Conservation (phyloP, 768 basidiomycete genomes). For the Butyriboletus loyo region DNA sequence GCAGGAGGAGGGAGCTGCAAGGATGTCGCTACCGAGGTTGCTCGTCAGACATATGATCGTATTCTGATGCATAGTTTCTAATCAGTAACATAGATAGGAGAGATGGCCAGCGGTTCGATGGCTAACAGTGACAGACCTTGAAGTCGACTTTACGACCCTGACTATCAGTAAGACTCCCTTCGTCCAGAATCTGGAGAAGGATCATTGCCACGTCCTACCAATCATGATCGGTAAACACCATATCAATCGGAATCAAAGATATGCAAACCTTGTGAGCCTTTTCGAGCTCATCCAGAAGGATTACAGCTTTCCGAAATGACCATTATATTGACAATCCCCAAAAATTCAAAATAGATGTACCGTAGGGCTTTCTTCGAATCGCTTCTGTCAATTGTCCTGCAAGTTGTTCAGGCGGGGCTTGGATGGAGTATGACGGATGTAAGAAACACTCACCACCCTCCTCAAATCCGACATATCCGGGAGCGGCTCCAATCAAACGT, state of each 20-base stretch:
- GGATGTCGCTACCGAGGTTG: slow-evolving; percentile 80
- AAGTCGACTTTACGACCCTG: slow-evolving; percentile 92
- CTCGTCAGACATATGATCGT: slow-evolving; percentile 90
- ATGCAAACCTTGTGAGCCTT: slow-evolving; percentile 73
- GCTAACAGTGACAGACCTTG: slow-evolving; percentile 45
- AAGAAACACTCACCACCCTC: slow-evolving; percentile 53
- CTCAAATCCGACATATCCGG: slow-evolving; percentile 83
- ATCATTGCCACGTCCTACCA: slow-evolving; percentile 82
- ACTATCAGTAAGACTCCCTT: slow-evolving; percentile 86
- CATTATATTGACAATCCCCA: not conserved
- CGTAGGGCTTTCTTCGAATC: slow-evolving; percentile 59
- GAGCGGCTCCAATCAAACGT: slow-evolving; percentile 86
- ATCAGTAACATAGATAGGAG: not conserved
- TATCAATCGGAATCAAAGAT: not conserved
- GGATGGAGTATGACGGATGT: not conserved
- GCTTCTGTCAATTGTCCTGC: slow-evolving; percentile 62
- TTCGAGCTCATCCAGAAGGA: slow-evolving; percentile 65
- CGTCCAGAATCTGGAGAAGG: slow-evolving; percentile 86
- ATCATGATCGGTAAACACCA: not conserved
- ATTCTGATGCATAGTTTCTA: slow-evolving; percentile 45
- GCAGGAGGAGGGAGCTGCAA: slow-evolving; percentile 64
- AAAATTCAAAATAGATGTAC: slow-evolving; percentile 21
- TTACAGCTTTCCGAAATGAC: slow-evolving; percentile 42
- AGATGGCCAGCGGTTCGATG: not conserved
- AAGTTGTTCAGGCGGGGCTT: not conserved